Conservation (phyloP, 192 early-diverging fungal species). For the Lunasporangiospora selenospora region DNA sequence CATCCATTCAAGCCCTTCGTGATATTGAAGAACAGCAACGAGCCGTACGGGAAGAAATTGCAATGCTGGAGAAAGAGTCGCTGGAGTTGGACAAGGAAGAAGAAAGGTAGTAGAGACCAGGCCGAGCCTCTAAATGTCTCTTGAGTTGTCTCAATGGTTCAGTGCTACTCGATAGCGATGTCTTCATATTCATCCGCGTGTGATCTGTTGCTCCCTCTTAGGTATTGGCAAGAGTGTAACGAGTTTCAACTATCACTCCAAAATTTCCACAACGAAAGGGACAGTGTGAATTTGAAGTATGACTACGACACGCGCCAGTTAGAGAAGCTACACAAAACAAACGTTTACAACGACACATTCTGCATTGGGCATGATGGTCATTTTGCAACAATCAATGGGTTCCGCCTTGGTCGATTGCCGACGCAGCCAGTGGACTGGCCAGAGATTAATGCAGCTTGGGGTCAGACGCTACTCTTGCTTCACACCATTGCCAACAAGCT, state of each 20-base stretch:
- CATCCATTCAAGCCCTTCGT: slow-evolving; percentile 54
- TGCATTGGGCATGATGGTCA: slow-evolving; percentile 85
- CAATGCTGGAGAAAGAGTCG: slow-evolving; percentile 59
- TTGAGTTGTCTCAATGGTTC: no score
- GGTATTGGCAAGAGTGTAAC: slow-evolving; percentile 79
- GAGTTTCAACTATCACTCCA: slow-evolving; percentile 68
- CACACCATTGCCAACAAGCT: slow-evolving; percentile 88
- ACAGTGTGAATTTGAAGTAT: slow-evolving; percentile 79
- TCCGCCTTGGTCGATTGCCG: slow-evolving; percentile 83
- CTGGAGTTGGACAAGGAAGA: slow-evolving; percentile 64
- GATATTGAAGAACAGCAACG: slow-evolving; percentile 56
- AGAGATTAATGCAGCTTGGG: slow-evolving; percentile 98
- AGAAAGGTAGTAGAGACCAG: no score
- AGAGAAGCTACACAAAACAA: slow-evolving; percentile 87
- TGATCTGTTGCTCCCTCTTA: no score
- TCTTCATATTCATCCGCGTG: no score
- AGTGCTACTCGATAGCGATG: no score
- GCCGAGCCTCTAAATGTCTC: no score
- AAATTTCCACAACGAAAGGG: slow-evolving; percentile 74
- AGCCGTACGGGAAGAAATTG: slow-evolving; percentile 52
- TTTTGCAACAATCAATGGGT: slow-evolving; percentile 95
- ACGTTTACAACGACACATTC: slow-evolving; percentile 96
- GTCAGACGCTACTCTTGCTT: slow-evolving; percentile 85
- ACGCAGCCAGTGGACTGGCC: slow-evolving; percentile 88
- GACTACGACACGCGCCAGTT: slow-evolving; percentile 80